phyloP scores from a whole-genome alignment of 345 rosid species.

The Barbarea vulgaris region DNA sequence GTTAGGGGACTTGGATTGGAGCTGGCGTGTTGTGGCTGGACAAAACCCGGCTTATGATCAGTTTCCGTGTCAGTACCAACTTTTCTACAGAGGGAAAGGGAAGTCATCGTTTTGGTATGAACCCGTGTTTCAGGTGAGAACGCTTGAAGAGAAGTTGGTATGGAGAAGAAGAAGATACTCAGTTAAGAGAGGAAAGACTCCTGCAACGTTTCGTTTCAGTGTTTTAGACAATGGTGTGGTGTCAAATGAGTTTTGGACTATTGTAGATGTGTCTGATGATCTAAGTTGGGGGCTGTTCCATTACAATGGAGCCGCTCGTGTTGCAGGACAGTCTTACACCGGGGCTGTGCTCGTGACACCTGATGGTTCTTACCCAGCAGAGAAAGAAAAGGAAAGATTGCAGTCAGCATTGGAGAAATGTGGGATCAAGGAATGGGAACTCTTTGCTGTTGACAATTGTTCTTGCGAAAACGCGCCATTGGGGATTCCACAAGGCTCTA shows the following conservation, averaged over 20 bases:
- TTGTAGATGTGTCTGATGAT: constrained; percentile 82
- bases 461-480: constrained; percentile 76
- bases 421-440: constrained; percentile 89
- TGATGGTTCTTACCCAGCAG: constrained; percentile 68
- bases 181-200: constrained; percentile 67
- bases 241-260: constrained; percentile 89
- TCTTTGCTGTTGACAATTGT: constrained; percentile 74
- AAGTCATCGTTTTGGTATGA: constrained; percentile 95
- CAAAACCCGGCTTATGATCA: constrained; percentile 98
- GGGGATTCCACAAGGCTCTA: constrained; percentile 76
- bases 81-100: constrained; percentile 88
- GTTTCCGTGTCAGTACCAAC: constrained; percentile 92
- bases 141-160: constrained; percentile 69
- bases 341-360: constrained; percentile 94
- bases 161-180: constrained; percentile 93
- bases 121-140: constrained; percentile 83
- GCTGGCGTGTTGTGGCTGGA: constrained; percentile 94
- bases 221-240: constrained; percentile 93
- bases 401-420: constrained; percentile 65
- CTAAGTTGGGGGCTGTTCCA: constrained; percentile 91
- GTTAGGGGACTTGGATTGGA: constrained; percentile 79
- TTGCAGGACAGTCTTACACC: constrained; percentile 85
- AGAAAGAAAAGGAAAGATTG: constrained; percentile 49
- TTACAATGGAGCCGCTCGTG: constrained; percentile 89
- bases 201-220: constrained; percentile 76